Percentiles rank a stretch among this genome's conserved stretches.
Conservation (phyloP, 352 stramenopile species). For the Phytophthora tubulina region DNA sequence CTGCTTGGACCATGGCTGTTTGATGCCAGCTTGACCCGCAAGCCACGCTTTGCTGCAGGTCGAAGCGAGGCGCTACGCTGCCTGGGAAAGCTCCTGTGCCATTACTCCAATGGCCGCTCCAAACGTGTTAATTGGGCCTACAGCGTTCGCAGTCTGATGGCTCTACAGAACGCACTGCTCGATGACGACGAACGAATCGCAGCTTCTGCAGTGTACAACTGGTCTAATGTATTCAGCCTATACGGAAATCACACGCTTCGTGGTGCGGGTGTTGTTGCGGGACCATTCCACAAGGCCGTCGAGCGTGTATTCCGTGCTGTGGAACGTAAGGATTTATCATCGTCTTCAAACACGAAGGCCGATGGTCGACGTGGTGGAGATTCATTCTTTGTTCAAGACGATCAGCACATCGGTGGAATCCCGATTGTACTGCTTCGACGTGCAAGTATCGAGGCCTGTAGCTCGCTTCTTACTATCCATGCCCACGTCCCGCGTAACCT, state of each 20-base stretch:
- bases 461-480: slow-evolving; percentile 84
- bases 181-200: slow-evolving; percentile 86
- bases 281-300: slow-evolving; percentile 82
- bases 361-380: slow-evolving; percentile 52
- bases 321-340: slow-evolving; percentile 47
- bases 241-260: slow-evolving; percentile 88
- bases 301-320: slow-evolving; percentile 74
- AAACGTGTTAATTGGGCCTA: slow-evolving; percentile 89
- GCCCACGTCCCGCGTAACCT: slow-evolving; percentile 77
- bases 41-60: slow-evolving; percentile 72
- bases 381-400: slow-evolving; percentile 66
- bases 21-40: slow-evolving; percentile 83
- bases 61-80: slow-evolving; percentile 82
- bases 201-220: slow-evolving; percentile 86
- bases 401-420: slow-evolving; percentile 78
- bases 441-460: slow-evolving; percentile 84
- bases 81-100: slow-evolving; percentile 77
- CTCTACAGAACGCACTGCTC: slow-evolving; percentile 78
- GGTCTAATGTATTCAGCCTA: slow-evolving; percentile 82
- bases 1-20: slow-evolving; percentile 88
- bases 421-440: slow-evolving; percentile 77
- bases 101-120: slow-evolving; percentile 72
- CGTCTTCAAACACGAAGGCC: slow-evolving; percentile 44
- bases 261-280: slow-evolving; percentile 77
- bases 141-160: slow-evolving; percentile 85